phyloP scores from a whole-genome alignment of 371 early-diverging fungal species.

The Mucor velutinosus region DNA sequence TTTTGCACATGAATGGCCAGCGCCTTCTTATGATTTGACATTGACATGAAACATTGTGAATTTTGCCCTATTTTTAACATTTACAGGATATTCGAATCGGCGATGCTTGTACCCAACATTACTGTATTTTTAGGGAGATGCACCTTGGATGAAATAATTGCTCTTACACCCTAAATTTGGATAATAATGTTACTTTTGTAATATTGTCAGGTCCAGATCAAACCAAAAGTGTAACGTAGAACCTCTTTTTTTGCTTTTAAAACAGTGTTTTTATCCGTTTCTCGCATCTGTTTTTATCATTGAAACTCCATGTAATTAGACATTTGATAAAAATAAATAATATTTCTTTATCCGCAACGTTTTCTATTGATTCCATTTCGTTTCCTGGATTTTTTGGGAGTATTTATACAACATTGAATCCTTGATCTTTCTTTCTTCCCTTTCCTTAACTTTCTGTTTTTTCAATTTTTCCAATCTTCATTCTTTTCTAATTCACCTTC shows the following conservation, averaged over 20 bases:
- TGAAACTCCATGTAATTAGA: not conserved
- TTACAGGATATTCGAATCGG: not conserved
- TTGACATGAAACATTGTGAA: not conserved
- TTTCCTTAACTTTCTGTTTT: slow-evolving; percentile 6
- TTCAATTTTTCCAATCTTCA: slow-evolving; percentile 5
- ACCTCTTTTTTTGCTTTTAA: not conserved
- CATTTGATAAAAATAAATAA: slow-evolving; percentile 3
- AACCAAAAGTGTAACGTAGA: not conserved
- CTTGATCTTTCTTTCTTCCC: slow-evolving; percentile 3
- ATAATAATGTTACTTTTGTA: slow-evolving; percentile 5
- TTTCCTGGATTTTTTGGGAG: not conserved
- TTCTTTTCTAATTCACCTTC: slow-evolving; percentile 1
- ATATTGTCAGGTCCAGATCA: slow-evolving; percentile 3
- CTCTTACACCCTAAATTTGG: not conserved
- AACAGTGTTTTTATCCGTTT: not conserved
- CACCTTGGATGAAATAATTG: not conserved
- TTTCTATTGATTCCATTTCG: not conserved
- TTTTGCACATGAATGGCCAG: not conserved
- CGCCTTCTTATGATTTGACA: not conserved
- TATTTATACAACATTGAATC: not conserved
- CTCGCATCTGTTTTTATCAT: not conserved
- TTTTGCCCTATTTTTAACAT: not conserved
- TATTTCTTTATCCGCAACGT: slow-evolving; percentile 1
- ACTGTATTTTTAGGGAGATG: not conserved
- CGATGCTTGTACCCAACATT: not conserved